Percentiles rank a stretch among this genome's conserved stretches.
Conservation (phyloP, 2,329 filamentous ascomycete species). For the Verticillium isaacii region DNA sequence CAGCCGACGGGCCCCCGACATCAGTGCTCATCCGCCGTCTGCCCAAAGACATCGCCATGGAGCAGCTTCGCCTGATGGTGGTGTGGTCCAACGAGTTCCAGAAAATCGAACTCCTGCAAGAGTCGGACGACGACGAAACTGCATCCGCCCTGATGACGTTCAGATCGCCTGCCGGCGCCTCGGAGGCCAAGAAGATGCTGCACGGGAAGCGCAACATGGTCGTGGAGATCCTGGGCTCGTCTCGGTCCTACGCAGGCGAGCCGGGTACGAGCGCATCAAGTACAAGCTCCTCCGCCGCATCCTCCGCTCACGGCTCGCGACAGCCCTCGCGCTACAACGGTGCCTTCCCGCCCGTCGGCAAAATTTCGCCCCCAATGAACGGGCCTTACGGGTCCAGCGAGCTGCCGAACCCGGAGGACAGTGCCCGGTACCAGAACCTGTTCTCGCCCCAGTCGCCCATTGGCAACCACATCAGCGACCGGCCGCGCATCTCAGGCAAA, state of each 20-base stretch:
- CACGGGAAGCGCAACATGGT: slow-evolving; percentile 52
- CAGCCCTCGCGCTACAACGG: slow-evolving; percentile 58
- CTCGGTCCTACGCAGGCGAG: slow-evolving; percentile 21
- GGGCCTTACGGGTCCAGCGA: slow-evolving; percentile 50
- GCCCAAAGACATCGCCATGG: slow-evolving; percentile 47
- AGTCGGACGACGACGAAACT: slow-evolving; percentile 44
- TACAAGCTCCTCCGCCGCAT: slow-evolving; percentile 25
- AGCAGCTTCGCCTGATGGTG: slow-evolving; percentile 51
- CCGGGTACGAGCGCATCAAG: slow-evolving; percentile 13
- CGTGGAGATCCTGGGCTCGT: slow-evolving; percentile 50
- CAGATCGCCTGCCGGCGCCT: slow-evolving; percentile 45
- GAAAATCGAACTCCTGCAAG: slow-evolving; percentile 44
- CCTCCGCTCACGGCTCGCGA: slow-evolving; percentile 42
- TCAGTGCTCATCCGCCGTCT: slow-evolving; percentile 50
- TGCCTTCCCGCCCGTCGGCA: slow-evolving; percentile 57
- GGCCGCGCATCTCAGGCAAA: slow-evolving; percentile 59
- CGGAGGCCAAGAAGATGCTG: slow-evolving; percentile 52
- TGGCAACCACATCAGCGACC: slow-evolving; percentile 62
- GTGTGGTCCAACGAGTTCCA: slow-evolving; percentile 53
- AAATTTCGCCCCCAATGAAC: slow-evolving; percentile 54
- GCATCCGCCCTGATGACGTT: slow-evolving; percentile 50
- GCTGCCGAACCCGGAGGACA: slow-evolving; percentile 52
- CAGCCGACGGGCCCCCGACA: slow-evolving; percentile 19
- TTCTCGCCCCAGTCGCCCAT: slow-evolving; percentile 73
- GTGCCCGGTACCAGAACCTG: slow-evolving; percentile 52